A percentile compares a stretch with the other conserved stretches of the same genome.
phyloP scores from a whole-genome alignment of 139 green algal genomes.

The Zygnema cylindricum region DNA sequence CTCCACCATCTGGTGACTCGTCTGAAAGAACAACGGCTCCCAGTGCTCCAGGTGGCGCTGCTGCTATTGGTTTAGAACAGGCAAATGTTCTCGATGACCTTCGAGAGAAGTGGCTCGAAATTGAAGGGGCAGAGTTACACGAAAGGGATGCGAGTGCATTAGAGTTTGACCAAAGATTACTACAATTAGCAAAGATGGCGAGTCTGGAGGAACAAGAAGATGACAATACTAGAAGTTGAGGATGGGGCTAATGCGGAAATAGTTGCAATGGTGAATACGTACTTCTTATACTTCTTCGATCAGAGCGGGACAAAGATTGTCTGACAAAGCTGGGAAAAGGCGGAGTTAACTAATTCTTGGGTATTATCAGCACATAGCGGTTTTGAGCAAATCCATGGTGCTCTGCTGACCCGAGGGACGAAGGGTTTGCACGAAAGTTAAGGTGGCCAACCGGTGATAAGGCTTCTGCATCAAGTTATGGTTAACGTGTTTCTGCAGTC shows the following conservation, averaged over 20 bases:
- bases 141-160: slow-evolving; percentile 48
- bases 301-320: too few species aligned
- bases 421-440: too few species aligned
- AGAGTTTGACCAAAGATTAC: slow-evolving; percentile 46
- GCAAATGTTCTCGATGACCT: slow-evolving; percentile 58
- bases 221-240: not conserved
- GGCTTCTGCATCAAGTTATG: too few species aligned
- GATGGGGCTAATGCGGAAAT: not conserved
- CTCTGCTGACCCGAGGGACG: too few species aligned
- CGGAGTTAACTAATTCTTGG: too few species aligned
- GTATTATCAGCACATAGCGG: too few species aligned
- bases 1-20: slow-evolving; percentile 33
- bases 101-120: slow-evolving; percentile 60
- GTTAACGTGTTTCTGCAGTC: too few species aligned
- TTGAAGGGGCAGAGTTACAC: slow-evolving; percentile 57
- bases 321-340: too few species aligned
- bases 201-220: not conserved
- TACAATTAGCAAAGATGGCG: slow-evolving; percentile 15
- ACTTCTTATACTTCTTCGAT: too few species aligned
- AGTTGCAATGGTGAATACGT: too few species aligned
- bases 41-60: not conserved
- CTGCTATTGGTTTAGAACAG: not conserved
- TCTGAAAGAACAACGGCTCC: slow-evolving; percentile 30
- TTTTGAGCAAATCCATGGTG: too few species aligned
- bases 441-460: too few species aligned